Conservation (phyloP, 2,329 filamentous ascomycete genomes). For the Cladosporium sp. region DNA sequence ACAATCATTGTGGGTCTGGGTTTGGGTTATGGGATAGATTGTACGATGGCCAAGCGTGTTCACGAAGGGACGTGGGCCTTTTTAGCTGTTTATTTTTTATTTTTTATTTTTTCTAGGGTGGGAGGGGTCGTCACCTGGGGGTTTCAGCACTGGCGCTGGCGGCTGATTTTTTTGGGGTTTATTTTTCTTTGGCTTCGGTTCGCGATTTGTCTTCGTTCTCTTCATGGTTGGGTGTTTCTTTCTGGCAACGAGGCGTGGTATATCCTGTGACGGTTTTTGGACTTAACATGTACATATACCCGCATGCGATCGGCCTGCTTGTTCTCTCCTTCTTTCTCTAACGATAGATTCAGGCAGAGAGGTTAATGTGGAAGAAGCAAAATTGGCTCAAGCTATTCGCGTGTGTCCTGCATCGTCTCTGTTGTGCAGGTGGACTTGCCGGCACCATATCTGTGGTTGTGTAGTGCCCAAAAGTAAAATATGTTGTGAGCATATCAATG, state of each 20-base stretch:
- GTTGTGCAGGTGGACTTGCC: neutral
- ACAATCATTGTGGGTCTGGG: neutral
- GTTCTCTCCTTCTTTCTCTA: neutral
- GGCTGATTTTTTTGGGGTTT: neutral
- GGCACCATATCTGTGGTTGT: too few species aligned
- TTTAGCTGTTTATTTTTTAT: too few species aligned
- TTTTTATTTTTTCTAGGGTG: neutral
- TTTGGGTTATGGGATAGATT: neutral
- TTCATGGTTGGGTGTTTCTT: neutral
- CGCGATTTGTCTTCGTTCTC: neutral
- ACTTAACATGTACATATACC: slow-evolving; percentile 9
- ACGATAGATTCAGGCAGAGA: neutral
- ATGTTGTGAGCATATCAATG: too few species aligned
- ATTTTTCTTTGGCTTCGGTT: neutral
- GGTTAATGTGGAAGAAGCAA: neutral
- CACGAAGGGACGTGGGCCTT: neutral
- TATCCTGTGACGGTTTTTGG: neutral
- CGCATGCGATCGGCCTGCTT: slow-evolving; percentile 2
- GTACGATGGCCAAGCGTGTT: neutral
- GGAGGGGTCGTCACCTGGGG: neutral
- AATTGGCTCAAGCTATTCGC: too few species aligned
- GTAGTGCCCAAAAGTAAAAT: too few species aligned
- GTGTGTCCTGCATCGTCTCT: too few species aligned
- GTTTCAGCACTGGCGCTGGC: slow-evolving; percentile 18
- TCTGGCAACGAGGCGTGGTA: neutral